Evolutionary conservation across 176 grass and related monocot species (phyloP).

Genomic region (Oryza meridionalis): DNA sequence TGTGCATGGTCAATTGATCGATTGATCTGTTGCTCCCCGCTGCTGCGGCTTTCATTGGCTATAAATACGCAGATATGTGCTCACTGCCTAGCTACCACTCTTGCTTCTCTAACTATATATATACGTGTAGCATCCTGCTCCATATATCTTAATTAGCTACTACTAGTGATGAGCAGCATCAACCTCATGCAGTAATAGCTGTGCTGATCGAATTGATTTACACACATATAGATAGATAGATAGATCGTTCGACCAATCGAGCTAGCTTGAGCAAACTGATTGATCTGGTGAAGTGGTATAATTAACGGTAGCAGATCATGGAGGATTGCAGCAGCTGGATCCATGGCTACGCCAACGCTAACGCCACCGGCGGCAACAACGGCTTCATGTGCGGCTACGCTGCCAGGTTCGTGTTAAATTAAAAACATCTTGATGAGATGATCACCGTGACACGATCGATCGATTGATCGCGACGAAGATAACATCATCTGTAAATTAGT

Average conservation of each 20-base stretch:
- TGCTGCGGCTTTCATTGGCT: not conserved
- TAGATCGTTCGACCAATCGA: not conserved
- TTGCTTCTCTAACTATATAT: too few relatives aligned
- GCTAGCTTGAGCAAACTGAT: not conserved
- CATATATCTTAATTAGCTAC: not conserved
- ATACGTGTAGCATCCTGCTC: too few relatives aligned
- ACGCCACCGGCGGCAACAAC: slow-evolving; percentile 4
- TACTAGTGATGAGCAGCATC: not conserved
- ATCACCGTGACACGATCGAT: not conserved
- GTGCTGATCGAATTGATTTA: not conserved
- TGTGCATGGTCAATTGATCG: not conserved
- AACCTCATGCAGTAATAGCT: not conserved
- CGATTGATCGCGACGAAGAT: not conserved
- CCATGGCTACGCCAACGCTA: not conserved
- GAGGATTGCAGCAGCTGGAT: slow-evolving; percentile 48
- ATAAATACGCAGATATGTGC: not conserved
- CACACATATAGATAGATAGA: not conserved
- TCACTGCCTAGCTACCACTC: not conserved
- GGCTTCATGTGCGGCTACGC: slow-evolving; percentile 54
- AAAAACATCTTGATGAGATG: too few relatives aligned
- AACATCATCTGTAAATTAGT: not conserved
- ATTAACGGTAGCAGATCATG: not conserved
- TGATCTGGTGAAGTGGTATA: not conserved
- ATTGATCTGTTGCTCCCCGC: not conserved
- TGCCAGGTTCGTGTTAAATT: slow-evolving; percentile 35